phyloP scores from a whole-genome alignment of 352 stramenopile genomes.

The Blastocystis sp. region DNA sequence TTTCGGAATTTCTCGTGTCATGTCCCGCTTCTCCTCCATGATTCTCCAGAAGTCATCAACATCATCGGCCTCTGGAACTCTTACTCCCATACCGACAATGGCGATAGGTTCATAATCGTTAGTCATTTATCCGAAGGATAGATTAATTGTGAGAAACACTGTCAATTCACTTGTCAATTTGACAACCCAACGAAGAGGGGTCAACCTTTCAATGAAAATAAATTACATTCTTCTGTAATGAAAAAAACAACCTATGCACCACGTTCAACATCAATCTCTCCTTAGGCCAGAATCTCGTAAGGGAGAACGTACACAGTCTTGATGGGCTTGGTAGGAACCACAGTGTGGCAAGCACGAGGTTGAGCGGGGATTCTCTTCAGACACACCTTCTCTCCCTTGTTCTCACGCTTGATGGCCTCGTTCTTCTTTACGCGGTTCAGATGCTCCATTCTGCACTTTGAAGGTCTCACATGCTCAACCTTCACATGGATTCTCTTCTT shows the following conservation, averaged over 20 bases:
- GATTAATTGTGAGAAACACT: not conserved
- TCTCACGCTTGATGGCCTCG: no score
- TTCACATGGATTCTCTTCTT: no score
- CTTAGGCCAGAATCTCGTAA: slow-evolving; percentile 63
- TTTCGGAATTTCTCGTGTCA: slow-evolving; percentile 62
- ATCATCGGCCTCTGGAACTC: slow-evolving; percentile 56
- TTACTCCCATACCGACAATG: slow-evolving; percentile 60
- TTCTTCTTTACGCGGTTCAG: no score
- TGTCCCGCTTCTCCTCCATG: slow-evolving; percentile 44
- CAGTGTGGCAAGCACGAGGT: no score
- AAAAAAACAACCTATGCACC: slow-evolving; percentile 43
- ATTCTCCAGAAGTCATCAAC: slow-evolving; percentile 56
- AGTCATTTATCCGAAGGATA: not conserved
- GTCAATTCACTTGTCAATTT: slow-evolving; percentile 37
- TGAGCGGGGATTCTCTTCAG: no score
- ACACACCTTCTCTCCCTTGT: no score
- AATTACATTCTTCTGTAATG: not conserved
- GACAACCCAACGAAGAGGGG: slow-evolving; percentile 25
- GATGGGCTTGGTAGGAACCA: slow-evolving; percentile 58
- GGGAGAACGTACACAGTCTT: slow-evolving; percentile 61
- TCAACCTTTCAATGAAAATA: not conserved
- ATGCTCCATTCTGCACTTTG: no score
- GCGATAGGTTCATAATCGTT: slow-evolving; percentile 41
- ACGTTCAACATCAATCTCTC: slow-evolving; percentile 20
- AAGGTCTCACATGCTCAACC: no score